Percentiles rank a stretch among this genome's conserved stretches.
Evolutionary conservation across 169 alveolate species (phyloP).

Genomic region (Cryptosporidium bovis): DNA sequence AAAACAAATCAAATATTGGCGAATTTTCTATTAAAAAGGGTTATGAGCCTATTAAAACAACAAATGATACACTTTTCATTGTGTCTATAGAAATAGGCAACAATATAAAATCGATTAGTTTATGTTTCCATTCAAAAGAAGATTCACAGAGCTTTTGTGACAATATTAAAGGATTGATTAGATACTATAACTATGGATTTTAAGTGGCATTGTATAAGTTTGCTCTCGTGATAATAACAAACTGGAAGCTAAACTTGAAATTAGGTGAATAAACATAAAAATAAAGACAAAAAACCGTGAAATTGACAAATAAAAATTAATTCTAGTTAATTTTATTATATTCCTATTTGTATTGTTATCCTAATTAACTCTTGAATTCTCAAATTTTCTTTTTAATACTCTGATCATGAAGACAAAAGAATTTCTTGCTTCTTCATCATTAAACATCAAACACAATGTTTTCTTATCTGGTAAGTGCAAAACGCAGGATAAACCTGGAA

Average conservation of each 20-base stretch:
- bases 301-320: not conserved
- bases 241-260: no score
- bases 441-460: slow-evolving; percentile 60
- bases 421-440: slow-evolving; percentile 72
- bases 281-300: not conserved
- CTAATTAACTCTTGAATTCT: slow-evolving; percentile 10
- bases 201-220: no score
- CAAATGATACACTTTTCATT: not conserved
- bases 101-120: slow-evolving; percentile 11
- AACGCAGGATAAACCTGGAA: slow-evolving; percentile 66
- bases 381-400: slow-evolving; percentile 65
- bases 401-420: slow-evolving; percentile 71
- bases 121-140: slow-evolving; percentile 6
- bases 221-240: no score
- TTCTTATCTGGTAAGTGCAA: slow-evolving; percentile 56
- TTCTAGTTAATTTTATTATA: not conserved
- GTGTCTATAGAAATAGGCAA: slow-evolving; percentile 50
- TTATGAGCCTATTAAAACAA: slow-evolving; percentile 49
- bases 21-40: slow-evolving; percentile 21
- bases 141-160: slow-evolving; percentile 35
- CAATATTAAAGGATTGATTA: slow-evolving; percentile 1
- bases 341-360: not conserved
- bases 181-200: not conserved
- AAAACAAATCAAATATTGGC: not conserved
- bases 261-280: not conserved